Evolutionary conservation across 2,329 filamentous ascomycete species (phyloP).

Genomic region (Malbranchea zuffiana): DNA sequence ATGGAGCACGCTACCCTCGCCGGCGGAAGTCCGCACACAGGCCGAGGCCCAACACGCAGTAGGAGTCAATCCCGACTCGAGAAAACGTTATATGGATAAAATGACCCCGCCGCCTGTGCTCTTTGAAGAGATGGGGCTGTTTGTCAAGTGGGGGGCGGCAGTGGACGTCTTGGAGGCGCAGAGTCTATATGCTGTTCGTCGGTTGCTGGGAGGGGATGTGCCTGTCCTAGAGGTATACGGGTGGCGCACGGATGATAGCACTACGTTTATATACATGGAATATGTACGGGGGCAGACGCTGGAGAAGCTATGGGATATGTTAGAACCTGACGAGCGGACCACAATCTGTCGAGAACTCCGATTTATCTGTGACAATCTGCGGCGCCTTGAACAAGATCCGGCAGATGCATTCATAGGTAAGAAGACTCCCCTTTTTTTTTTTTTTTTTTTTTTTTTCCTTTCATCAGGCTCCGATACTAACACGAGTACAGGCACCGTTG

Average conservation of each 20-base stretch:
- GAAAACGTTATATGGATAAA: neutral
- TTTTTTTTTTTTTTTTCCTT: constrained; percentile 3
- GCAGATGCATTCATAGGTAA: constrained; percentile 22
- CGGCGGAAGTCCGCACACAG: constrained; percentile 1
- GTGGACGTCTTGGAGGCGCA: constrained; percentile 23
- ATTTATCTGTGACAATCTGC: constrained; percentile 17
- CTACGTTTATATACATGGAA: constrained; percentile 28
- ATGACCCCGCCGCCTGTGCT: constrained; percentile 15
- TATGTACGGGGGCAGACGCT: constrained; percentile 21
- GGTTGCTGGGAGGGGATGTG: constrained; percentile 17
- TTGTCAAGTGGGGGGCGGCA: constrained; percentile 26
- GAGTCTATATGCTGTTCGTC: constrained; percentile 22
- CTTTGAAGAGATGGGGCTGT: constrained; percentile 22
- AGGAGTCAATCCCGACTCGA: neutral
- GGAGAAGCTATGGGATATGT: constrained; percentile 19
- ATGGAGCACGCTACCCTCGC: neutral
- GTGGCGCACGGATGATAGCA: constrained; percentile 21
- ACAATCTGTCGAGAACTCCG: constrained; percentile 16
- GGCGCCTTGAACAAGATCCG: constrained; percentile 20
- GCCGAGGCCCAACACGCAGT: neutral
- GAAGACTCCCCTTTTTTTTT: neutral
- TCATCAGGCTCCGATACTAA: too few relatives aligned
- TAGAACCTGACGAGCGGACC: constrained; percentile 14
- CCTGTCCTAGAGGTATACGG: constrained; percentile 31
- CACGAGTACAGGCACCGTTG: constrained; percentile 15